A percentile compares a stretch with the other conserved stretches of the same genome.
Conservation (phyloP, 169 alveolate genomes). For the Babesia sp. region DNA sequence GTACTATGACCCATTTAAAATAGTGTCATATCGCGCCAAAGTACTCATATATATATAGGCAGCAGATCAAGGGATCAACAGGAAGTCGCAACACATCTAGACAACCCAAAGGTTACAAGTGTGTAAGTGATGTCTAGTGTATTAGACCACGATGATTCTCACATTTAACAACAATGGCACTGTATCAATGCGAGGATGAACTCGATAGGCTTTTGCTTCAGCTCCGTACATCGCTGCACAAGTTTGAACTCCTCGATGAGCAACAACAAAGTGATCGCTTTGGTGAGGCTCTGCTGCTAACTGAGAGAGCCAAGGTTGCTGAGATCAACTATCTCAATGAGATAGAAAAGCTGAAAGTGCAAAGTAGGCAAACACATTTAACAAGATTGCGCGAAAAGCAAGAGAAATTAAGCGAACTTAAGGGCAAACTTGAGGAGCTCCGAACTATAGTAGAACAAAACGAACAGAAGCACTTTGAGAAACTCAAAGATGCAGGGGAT, state of each 20-base stretch:
- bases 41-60: no score
- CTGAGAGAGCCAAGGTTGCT: conserved; percentile 60
- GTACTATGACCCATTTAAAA: neutral
- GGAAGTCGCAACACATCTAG: neutral
- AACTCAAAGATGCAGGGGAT: conserved; percentile 15
- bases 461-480: conserved; percentile 31
- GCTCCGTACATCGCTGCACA: conserved; percentile 39
- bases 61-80: no score
- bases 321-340: conserved; percentile 41
- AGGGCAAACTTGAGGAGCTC: conserved; percentile 40
- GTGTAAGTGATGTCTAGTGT: neutral
- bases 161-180: conserved; percentile 21
- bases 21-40: neutral
- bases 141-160: conserved; percentile 1
- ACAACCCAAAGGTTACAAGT: neutral
- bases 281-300: conserved; percentile 57
- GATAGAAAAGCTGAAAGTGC: conserved; percentile 51
- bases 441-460: conserved; percentile 44
- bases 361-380: conserved; percentile 47
- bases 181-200: conserved; percentile 64
- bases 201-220: conserved; percentile 59
- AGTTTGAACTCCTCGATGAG: conserved; percentile 38
- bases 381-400: conserved; percentile 55
- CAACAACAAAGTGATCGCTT: conserved; percentile 47
- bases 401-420: conserved; percentile 36